Conservation (phyloP, 2,329 filamentous ascomycete genomes). For the Arthrobotrys conoides region DNA sequence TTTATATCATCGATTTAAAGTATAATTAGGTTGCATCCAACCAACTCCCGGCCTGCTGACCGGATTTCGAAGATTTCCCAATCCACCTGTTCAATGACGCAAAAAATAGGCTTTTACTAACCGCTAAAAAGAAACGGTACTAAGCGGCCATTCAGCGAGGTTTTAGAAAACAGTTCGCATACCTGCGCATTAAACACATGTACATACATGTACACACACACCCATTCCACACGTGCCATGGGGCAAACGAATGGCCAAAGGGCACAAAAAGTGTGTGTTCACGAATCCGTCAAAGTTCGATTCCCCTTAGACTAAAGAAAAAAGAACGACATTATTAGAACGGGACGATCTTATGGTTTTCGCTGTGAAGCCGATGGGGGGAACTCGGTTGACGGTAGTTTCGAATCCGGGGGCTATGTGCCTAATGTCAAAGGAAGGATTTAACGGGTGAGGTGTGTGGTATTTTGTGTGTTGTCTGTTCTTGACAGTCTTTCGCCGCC, state of each 20-base stretch:
- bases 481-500: too few relatives aligned
- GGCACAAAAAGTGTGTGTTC: neutral
- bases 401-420: neutral
- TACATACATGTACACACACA: neutral
- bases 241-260: constrained; percentile 3
- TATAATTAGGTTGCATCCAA: neutral
- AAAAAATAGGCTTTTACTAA: constrained; percentile 6
- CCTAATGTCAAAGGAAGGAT: neutral
- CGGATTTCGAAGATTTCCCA: neutral
- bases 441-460: constrained; percentile 7
- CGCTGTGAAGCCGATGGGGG: neutral
- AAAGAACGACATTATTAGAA: neutral
- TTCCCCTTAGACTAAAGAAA: neutral
- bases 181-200: neutral
- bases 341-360: constrained; percentile 8
- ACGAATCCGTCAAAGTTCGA: neutral
- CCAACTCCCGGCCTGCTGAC: neutral
- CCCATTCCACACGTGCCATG: too few relatives aligned
- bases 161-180: neutral
- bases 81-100: constrained; percentile 18
- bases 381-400: neutral
- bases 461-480: constrained; percentile 25
- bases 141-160: constrained; percentile 14
- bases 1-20: constrained; percentile 8
- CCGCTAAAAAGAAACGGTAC: neutral